These are phyloP conservation scores for Steccherinum ochraceum DNA, from an alignment of 768 basidiomycete species.

Conservation along the genomic window DNA sequence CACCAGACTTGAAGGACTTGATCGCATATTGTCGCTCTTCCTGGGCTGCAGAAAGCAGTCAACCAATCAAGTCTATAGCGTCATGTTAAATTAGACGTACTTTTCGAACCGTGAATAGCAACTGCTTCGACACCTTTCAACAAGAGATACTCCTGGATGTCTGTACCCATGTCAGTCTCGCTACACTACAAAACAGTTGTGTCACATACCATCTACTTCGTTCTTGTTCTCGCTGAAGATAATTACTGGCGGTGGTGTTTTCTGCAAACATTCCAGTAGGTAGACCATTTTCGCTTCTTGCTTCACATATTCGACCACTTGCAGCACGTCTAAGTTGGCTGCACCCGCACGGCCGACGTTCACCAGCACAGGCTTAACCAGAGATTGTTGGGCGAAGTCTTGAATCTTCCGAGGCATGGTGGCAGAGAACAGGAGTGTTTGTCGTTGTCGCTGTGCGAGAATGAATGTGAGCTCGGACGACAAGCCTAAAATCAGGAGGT, in stretches of 20 bases:
- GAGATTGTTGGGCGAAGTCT: conserved; percentile 94
- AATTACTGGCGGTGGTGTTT: conserved; percentile 96
- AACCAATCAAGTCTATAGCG: no score
- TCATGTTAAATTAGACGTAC: conserved; percentile 39
- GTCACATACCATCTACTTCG: conserved; percentile 87
- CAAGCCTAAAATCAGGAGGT: no score
- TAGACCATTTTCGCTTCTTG: conserved; percentile 99
- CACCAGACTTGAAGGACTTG: conserved; percentile 94
- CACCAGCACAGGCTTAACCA: conserved; percentile 91
- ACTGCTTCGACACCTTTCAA: conserved; percentile 98
- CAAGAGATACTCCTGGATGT: conserved; percentile 96
- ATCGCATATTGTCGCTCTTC: conserved; percentile 99
- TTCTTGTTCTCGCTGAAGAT: conserved; percentile 99
- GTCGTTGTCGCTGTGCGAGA: conserved; percentile 81
- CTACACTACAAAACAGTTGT: neutral
- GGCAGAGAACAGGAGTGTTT: conserved; percentile 95
- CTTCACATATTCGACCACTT: conserved; percentile 98
- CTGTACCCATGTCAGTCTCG: conserved; percentile 32
- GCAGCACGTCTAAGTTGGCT: conserved; percentile 92
- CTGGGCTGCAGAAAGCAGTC: conserved; percentile 61
- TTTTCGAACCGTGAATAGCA: conserved; percentile 96
- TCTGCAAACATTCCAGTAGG: conserved; percentile 93
- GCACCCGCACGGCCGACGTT: conserved; percentile 98
- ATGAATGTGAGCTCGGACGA: no score
- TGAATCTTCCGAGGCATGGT: conserved; percentile 99